Base-by-base conservation (phyloP, 768 basidiomycete genomes). In the Filobasidium wieringae region DNA sequence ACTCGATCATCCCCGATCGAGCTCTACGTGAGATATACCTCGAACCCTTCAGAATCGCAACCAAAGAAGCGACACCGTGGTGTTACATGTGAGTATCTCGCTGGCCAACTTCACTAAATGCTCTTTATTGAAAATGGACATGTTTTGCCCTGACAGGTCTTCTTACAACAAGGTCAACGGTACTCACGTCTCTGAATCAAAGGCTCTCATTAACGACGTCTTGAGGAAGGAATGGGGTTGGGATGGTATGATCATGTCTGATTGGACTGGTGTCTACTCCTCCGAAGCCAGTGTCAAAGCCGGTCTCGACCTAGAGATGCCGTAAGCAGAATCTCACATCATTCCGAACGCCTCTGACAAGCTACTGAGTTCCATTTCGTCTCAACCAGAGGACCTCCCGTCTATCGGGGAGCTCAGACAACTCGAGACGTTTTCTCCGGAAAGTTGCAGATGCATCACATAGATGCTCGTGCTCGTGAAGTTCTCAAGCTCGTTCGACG, bases 181-280 rank as follows among this genome's bases (percentile, higher is more conserved):
- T 0, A 53, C 77, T 2, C 84, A 84, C 65, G 78, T 74, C 34
- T 82, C 81, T 0, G 84, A 85, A 67, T 73, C 79, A 62, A 73
- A 76, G 33, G 70, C 71, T 37, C 63, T 84, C 1, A 62, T 84
- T 17, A 69, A 80, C 12, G 78, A 79, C 59, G 77, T 84, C 33
- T 68, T 85, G 17, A 75, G 81, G 33, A 77, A 79, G 74, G 83
- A 85, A 77, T 85, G 83, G 83, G 79, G 78, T 3, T 84, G 74
- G 63, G 71, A 81, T 66, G 83, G 80, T 0, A 63, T 81, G 65
- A 71, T 83, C 40, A 83, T 83, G 78, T 85, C 84, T 58, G 87
- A 88, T 69, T 90, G 87, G 87, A 85, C 70, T 24, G 87, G 87
- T 0, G 74, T 79, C 2, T 87, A 87, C 74, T 80, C 81, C 53